Evolutionary conservation across 805 yeast genomes (phyloP).

Genomic region (Saturnispora ahearnii): DNA sequence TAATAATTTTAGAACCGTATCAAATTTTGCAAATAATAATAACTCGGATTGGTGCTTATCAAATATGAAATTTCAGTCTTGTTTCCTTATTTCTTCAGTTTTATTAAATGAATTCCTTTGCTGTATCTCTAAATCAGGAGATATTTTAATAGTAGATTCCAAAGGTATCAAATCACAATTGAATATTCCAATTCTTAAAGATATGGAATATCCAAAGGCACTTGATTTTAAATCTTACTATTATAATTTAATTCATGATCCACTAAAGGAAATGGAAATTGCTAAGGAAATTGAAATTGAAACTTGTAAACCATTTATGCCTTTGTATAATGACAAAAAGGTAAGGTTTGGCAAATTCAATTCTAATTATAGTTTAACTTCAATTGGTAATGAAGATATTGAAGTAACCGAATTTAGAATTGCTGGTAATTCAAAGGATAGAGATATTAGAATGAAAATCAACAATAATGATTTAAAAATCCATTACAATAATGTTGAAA

Average conservation of each 20-base stretch:
- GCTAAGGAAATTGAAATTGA: constrained; percentile 39
- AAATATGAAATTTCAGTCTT: constrained; percentile 19
- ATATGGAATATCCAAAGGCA: constrained; percentile 1
- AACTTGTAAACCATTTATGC: constrained; percentile 33
- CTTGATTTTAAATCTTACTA: background rate
- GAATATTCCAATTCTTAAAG: constrained; percentile 16
- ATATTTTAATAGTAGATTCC: constrained; percentile 14
- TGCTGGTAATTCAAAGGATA: constrained; percentile 1
- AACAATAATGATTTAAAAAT: background rate
- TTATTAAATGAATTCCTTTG: constrained; percentile 11
- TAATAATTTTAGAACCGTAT: background rate
- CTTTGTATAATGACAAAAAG: constrained; percentile 20
- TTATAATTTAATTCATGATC: background rate
- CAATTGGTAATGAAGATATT: background rate
- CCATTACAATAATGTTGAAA: background rate
- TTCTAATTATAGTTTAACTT: background rate
- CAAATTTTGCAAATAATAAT: background rate
- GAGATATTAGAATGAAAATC: background rate
- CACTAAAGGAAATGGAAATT: background rate
- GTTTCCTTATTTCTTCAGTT: constrained; percentile 7
- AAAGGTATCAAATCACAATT: background rate
- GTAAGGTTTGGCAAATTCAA: constrained; percentile 18
- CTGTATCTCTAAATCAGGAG: constrained; percentile 20
- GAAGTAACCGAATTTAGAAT: background rate
- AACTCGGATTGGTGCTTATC: constrained; percentile 40